A percentile compares a stretch with the other conserved stretches of the same genome.
Conservation (phyloP, 441 rosid species). For the Kokia cookei region DNA sequence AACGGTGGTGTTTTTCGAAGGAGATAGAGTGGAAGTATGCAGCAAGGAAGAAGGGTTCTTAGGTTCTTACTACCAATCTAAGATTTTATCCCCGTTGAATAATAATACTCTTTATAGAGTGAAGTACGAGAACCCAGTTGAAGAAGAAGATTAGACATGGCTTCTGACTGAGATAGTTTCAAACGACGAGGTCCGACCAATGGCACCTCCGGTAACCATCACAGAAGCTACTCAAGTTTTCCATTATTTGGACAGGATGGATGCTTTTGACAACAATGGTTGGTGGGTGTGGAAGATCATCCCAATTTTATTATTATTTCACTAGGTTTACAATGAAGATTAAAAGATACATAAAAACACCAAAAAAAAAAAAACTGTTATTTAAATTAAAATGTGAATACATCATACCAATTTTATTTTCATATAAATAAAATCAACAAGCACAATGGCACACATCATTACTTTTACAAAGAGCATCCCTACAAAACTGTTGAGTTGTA, state of each 20-base stretch:
- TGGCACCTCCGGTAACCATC: not conserved
- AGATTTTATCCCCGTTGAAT: not conserved
- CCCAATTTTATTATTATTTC: no score
- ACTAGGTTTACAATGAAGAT: no score
- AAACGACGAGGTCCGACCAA: not conserved
- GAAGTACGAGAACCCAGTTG: not conserved
- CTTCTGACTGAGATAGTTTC: not conserved
- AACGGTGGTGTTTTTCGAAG: not conserved
- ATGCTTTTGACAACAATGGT: slow-evolving; percentile 4
- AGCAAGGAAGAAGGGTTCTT: slow-evolving; percentile 3
- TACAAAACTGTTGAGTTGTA: no score
- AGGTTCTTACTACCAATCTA: not conserved
- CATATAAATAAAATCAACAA: no score
- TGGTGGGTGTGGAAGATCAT: not conserved
- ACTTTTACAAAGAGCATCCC: no score
- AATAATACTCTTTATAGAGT: not conserved
- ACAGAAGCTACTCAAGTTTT: not conserved
- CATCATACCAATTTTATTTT: no score
- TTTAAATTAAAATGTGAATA: no score
- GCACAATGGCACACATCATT: no score
- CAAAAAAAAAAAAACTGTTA: no score
- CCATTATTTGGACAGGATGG: not conserved
- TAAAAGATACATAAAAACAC: no score
- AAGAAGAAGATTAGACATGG: not conserved
- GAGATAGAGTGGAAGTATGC: not conserved